Evolutionary conservation across 495 filamentous ascomycete species (phyloP).

Genomic region (Daldinia grandis): DNA sequence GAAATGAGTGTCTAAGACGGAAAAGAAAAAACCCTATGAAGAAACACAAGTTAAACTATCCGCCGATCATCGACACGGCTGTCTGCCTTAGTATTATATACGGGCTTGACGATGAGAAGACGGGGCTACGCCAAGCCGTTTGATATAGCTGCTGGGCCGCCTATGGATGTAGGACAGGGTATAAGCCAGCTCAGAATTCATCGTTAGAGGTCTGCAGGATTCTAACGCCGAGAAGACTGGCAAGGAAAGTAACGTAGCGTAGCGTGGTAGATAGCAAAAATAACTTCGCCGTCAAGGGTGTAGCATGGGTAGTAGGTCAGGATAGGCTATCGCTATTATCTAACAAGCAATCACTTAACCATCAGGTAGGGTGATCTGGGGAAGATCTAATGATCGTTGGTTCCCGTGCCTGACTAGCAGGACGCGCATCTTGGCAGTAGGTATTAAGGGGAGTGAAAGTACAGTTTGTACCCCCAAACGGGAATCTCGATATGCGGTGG

Average conservation of each 20-base stretch:
- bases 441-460: slow-evolving; percentile 27
- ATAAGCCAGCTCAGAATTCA: slow-evolving; percentile 18
- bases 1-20: slow-evolving; percentile 3
- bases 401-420: slow-evolving; percentile 4
- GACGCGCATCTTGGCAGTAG: slow-evolving; percentile 11
- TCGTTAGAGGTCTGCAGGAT: slow-evolving; percentile 10
- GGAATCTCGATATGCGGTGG: slow-evolving; percentile 11
- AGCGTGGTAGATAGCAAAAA: neutral
- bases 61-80: slow-evolving; percentile 1
- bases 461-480: neutral
- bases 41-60: neutral
- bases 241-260: slow-evolving; percentile 20
- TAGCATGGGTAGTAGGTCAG: neutral
- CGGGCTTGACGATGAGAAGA: neutral
- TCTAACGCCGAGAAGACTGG: neutral
- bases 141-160: slow-evolving; percentile 30
- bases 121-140: slow-evolving; percentile 21
- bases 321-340: neutral
- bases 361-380: slow-evolving; percentile 21
- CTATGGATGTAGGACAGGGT: neutral
- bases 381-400: slow-evolving; percentile 18
- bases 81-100: slow-evolving; percentile 30
- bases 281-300: slow-evolving; percentile 1
- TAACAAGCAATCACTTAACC: neutral
- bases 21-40: slow-evolving; percentile 14